Base-by-base conservation (phyloP, 805 yeast genomes). In the Clavispora santaluciae region DNA sequence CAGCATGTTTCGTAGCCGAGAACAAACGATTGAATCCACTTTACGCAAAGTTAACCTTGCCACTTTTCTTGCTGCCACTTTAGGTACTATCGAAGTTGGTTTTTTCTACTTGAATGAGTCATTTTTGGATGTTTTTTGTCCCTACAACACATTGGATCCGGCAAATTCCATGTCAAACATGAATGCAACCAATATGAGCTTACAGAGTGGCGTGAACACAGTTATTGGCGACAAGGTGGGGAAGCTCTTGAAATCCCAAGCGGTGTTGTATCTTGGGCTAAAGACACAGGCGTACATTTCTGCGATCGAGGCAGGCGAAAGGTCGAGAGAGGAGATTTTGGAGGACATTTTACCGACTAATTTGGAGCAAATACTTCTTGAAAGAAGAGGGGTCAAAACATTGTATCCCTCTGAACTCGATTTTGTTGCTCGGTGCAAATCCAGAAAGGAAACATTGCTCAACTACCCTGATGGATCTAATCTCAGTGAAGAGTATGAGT, bases 201-300 rank as follows among this genome's bases (percentile, higher is more conserved):
- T 64, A 20, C 72, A 67, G 46, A 57, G 68, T 41, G 62, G 62
- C 7, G 56, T 55, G 7, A 63, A 54, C 35, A 56, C 57, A 21
- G 49, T 57, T n/a, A 61, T 63, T 22, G 72, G 72, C 7, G 73
- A 64, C 35, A 60, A 55, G 30, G 68, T 66, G 11, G 75, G 88
- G 4, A 77, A 81, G 51, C 66, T 93, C 31, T 66, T 88, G 43
- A 89, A 89, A 58, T 78, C 85, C 8, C 96, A 87, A 51, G 89
- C 93, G 0, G 79, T 78, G 10, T 63, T 93, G 38, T 88, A 74
- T 51, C 68, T 93, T 29, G 97, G 93, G 51, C 72, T 93, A 57
- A 93, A 93, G 59, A 93, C 99, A 0, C 99, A 93, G 61, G 96
- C 96, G 0, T 93, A 80, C 56, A 89, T 93, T 16, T 83, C 96